Evolutionary conservation across 1,284 basidiomycete species (phyloP).

Genomic region (Gomphus sp.): DNA sequence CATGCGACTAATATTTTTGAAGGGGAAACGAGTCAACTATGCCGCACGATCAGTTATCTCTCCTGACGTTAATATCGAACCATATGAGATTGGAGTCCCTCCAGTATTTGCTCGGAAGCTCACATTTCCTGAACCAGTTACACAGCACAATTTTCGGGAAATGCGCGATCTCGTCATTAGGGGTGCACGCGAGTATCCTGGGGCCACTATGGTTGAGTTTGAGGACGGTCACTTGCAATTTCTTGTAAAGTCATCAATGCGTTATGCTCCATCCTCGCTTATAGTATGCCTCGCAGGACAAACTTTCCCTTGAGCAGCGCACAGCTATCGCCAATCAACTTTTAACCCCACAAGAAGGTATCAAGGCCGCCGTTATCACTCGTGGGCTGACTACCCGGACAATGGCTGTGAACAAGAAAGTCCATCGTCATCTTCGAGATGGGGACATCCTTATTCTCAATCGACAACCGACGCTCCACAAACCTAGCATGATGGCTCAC

Average conservation of each 20-base stretch:
- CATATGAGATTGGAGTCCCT: constrained; percentile 97
- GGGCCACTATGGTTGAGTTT: constrained; percentile 90
- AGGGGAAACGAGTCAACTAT: constrained; percentile 99
- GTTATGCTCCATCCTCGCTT: not conserved
- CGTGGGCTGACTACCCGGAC: constrained; percentile 63
- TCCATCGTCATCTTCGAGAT: constrained; percentile 90
- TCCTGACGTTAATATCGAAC: constrained; percentile 98
- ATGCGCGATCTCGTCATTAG: constrained; percentile 90
- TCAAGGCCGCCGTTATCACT: constrained; percentile 35
- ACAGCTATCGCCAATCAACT: constrained; percentile 97
- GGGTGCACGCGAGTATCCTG: constrained; percentile 86
- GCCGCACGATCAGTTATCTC: constrained; percentile 99
- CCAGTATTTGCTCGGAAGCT: constrained; percentile 96
- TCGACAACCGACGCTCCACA: constrained; percentile 97
- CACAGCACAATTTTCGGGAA: constrained; percentile 82
- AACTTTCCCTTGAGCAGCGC: constrained; percentile 78
- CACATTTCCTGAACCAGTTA: constrained; percentile 97
- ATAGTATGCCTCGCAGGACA: constrained; percentile 47
- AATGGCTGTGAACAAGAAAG: constrained; percentile 88
- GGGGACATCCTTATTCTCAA: constrained; percentile 97
- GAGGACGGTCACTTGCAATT: constrained; percentile 88
- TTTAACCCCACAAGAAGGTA: constrained; percentile 82
- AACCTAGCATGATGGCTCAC: constrained; percentile 99
- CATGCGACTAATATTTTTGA: constrained; percentile 10
- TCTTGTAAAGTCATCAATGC: constrained; percentile 39